Evolutionary conservation across 352 stramenopile species (phyloP), one percentile per base, ranked within the genome.

Genomic region (Phytophthora sansomeana): DNA sequence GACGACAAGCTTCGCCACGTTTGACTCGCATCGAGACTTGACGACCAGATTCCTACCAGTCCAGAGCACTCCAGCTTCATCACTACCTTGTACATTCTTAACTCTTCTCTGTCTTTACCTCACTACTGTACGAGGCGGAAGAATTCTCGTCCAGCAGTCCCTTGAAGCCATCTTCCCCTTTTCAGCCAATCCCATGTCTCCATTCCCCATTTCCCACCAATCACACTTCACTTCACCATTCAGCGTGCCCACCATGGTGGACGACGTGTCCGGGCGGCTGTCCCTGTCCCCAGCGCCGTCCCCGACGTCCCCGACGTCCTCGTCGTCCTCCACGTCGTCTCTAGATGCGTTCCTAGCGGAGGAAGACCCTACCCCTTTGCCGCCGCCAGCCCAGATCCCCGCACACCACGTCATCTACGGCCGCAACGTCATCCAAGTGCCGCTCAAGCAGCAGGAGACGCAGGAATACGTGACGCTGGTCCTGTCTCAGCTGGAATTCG

Each of bases 401-500:
- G 24, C 69, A 2, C 65, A 74, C 29, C 70, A 72, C 69, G 73
- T 92, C 44, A 67, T 91, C 17, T 93, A 80, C 64, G 81, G 85
- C 5, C 81, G 72, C 46, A 86, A 92, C 63, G 77, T 92, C 56
- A 90, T 92, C 56, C 85, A 93, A 63, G 83, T 93, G 65, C 85
- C 85, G 39, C 72, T 93, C 30, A 81, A 84, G 55, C 62, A 79
- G 35, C 63, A 64, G 1, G 51, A 67, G 33, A 64, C 55, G 24
- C 58, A 80, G 68, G 77, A 87, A 49, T 86, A 86, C 65, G 77
- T 92, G 54, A 92, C 83, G 44, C 56, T 93, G 50, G 81, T 91
- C 63, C 73, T 93, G 5, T 93, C 85, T 47, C 81, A 91, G 55
- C 80, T 85, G 32, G 85, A 93, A 62, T 91, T 93, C 52, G 81